Evolutionary conservation across 163 green algal species (phyloP), one percentile per base, ranked within the genome.

Genomic region (Scenedesmus sp.): DNA sequence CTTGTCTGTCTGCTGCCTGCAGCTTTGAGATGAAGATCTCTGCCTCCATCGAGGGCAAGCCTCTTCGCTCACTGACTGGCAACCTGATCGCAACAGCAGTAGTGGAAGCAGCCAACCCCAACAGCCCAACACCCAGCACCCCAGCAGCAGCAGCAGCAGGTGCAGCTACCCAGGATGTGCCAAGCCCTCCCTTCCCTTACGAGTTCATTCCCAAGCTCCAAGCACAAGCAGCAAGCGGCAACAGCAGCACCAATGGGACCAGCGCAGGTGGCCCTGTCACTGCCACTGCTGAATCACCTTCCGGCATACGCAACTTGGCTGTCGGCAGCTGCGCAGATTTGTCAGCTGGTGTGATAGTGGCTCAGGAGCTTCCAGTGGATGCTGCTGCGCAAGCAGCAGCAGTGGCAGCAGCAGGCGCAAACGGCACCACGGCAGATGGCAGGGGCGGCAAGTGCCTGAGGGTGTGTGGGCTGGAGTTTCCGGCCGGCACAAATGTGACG

Each of bases 21-120:
- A 79, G 70, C 70, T 79, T 79, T 13, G 70, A 79, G 70, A 52
- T 79, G 23, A 79, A 79, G 70, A 13, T 79, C 70, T 79, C 70
- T 52, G 70, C 70, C 3, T 79, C 70, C 4, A 5, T 15, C 4
- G 70, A 79, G 52, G 70, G 70, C 70, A 79, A 52, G 70, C 20
- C 70, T 6, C 70, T 79, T 5, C 70, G 6, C 70, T 52, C 70
- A 4, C 23, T 79, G 5, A 79, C 70, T 52, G 70, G 70, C 70
- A 18, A 79, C 70, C 23, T 79, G 10, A 52, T 18, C 7, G 70
- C 70, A 4, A 79, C 70, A 52, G 70, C 70, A 79, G 70, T 79
- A 5, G 70, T 79, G 4, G 70, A 52, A 79, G 70, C 70, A 79
- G 20, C 3, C 18, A 76, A 1, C 66, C 66, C 18, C n/a, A 76